Evolutionary conservation across 176 grass and related monocot species (phyloP), one percentile per base, ranked within the genome.

Genomic region (Lolium perenne): DNA sequence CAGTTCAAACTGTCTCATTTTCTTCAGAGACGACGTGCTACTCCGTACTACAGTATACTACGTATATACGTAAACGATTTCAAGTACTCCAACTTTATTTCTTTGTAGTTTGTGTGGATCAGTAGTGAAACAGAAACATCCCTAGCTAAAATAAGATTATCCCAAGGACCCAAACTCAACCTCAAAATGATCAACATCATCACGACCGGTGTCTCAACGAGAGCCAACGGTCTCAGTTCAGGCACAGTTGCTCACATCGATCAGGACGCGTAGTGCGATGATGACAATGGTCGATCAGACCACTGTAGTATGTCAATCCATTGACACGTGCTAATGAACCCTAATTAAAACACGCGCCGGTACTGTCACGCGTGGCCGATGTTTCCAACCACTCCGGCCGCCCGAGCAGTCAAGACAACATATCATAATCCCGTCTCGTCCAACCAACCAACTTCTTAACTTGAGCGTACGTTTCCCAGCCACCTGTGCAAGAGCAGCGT

Each of bases 181-280:
- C n/a, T n/a, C n/a, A n/a, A n/a, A n/a, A n/a, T n/a, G n/a, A n/a
- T n/a, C n/a, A n/a, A n/a, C n/a, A n/a, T n/a, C n/a, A n/a, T n/a
- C n/a, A n/a, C n/a, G n/a, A n/a, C 59, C 59, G 10, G 9, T 62
- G 4, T 23, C 11, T 62, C 22, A 13, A 25, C 59, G 22, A 62
- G 21, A 62, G 10, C 59, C 9, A 62, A 62, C 10, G 22, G 0
- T 3, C 9, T 63, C 0, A 25, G 22, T 63, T 63, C 60, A 63
- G 22, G 26, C 60, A 25, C 22, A 25, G 22, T 63, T 61, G n/a
- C 70, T 73, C 43, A 22, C 45, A 26, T 74, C 71, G 71, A 74
- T 50, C 71, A 13, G 21, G 71, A 74, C 71, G 71, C 71, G 71
- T 50, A 74, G n/a, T 74, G 50, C 71, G 71, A 50, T 50, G 71